Conservation (phyloP, 768 basidiomycete species). For the Amanita molliuscula region DNA sequence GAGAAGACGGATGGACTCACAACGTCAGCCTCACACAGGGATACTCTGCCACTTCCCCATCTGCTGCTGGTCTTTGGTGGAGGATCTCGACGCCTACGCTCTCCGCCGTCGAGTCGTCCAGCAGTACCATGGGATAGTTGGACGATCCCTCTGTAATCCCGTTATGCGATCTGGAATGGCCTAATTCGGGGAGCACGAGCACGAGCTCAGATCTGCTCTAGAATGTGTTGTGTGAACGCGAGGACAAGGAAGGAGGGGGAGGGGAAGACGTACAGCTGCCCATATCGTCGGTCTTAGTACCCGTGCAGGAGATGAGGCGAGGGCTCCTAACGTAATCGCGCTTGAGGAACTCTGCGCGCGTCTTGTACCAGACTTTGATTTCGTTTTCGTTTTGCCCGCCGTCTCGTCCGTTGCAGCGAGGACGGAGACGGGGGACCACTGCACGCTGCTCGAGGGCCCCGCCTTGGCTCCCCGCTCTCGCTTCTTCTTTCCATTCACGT, state of each 20-base stretch:
- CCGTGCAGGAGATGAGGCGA: not conserved
- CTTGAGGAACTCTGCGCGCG: not conserved
- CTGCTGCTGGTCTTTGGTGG: too few species aligned
- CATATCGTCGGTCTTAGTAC: not conserved
- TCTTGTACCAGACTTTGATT: not conserved
- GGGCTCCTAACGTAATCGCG: too few species aligned
- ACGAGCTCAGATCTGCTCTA: constrained; percentile 6
- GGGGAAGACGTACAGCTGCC: not conserved
- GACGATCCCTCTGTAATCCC: constrained; percentile 5
- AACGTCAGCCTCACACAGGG: not conserved
- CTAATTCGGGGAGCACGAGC: constrained; percentile 6
- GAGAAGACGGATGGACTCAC: not conserved
- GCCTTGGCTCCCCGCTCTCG: not conserved
- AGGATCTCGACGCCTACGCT: not conserved
- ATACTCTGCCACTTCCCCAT: not conserved
- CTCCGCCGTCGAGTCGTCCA: constrained; percentile 1
- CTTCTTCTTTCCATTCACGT: not conserved
- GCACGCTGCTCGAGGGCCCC: not conserved
- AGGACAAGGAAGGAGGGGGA: not conserved
- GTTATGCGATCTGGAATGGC: not conserved
- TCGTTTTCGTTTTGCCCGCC: not conserved
- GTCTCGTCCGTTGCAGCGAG: not conserved
- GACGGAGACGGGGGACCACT: not conserved
- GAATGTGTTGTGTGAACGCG: not conserved
- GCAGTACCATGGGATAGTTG: constrained; percentile 4